Evolutionary conservation across 345 rosid genomes (phyloP).

Genomic region (Rhodomyrtus tomentosa): DNA sequence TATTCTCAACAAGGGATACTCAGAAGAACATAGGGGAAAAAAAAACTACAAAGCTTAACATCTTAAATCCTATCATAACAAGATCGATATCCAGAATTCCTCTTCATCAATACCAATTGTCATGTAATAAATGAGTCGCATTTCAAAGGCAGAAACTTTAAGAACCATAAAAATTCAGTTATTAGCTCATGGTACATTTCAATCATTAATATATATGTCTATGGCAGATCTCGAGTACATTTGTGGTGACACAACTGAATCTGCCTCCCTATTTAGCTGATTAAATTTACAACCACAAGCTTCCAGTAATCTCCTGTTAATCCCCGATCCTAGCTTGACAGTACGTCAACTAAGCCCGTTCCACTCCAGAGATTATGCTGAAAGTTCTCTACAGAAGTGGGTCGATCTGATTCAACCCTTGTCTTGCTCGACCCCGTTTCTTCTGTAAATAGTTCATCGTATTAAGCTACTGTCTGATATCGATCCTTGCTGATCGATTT

Average conservation of each 20-base stretch:
- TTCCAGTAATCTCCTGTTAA: neutral
- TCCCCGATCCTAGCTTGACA: neutral
- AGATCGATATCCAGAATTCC: neutral
- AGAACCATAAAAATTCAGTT: neutral
- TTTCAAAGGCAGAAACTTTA: neutral
- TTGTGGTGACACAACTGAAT: neutral
- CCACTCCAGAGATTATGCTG: neutral
- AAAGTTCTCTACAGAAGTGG: neutral
- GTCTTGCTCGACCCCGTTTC: neutral
- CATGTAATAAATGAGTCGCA: neutral
- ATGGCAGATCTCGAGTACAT: neutral
- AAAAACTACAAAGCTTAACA: neutral
- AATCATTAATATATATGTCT: neutral
- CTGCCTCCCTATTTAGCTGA: neutral
- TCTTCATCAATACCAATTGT: neutral
- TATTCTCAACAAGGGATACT: neutral
- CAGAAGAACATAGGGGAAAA: neutral
- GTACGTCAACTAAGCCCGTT: neutral
- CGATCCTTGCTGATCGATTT: neutral
- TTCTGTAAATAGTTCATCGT: neutral
- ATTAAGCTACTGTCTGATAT: neutral
- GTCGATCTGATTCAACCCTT: neutral
- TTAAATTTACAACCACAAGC: neutral
- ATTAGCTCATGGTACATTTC: neutral
- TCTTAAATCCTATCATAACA: neutral